Conservation (phyloP, 257 asterid species). For the Solanum sparsipilum region DNA sequence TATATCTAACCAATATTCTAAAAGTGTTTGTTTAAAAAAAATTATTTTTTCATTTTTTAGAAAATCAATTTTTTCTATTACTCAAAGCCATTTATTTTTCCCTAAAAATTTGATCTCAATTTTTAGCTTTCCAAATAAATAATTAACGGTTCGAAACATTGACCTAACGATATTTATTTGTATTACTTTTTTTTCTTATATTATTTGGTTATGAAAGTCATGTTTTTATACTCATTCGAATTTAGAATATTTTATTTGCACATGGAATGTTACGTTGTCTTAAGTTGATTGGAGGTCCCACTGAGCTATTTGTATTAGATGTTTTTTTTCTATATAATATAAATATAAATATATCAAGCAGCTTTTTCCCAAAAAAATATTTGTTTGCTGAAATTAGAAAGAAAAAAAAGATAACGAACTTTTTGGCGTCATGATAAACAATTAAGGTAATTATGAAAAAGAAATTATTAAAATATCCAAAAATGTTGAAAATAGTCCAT, state of each 20-base stretch:
- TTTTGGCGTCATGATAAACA: neutral
- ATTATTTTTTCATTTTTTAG: too few relatives aligned
- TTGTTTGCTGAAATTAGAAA: neutral
- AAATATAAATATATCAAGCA: neutral
- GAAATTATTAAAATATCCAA: neutral
- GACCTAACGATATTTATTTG: neutral
- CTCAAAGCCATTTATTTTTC: neutral
- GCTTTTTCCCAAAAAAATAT: neutral
- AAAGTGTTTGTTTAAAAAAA: neutral
- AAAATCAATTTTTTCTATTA: neutral
- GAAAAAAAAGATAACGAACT: neutral
- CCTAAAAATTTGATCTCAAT: neutral
- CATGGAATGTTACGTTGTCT: neutral
- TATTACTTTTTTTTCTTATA: neutral
- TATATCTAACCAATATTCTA: neutral
- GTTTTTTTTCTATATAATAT: neutral
- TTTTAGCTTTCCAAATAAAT: neutral
- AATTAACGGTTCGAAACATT: neutral
- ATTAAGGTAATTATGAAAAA: neutral
- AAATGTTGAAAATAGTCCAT: neutral
- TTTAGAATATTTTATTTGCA: neutral
- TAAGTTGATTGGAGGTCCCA: neutral
- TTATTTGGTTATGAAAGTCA: neutral
- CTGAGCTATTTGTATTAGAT: neutral
- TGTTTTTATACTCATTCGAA: neutral